phyloP scores from a whole-genome alignment of 768 basidiomycete species.

The Lactarius pseudohatsudake region DNA sequence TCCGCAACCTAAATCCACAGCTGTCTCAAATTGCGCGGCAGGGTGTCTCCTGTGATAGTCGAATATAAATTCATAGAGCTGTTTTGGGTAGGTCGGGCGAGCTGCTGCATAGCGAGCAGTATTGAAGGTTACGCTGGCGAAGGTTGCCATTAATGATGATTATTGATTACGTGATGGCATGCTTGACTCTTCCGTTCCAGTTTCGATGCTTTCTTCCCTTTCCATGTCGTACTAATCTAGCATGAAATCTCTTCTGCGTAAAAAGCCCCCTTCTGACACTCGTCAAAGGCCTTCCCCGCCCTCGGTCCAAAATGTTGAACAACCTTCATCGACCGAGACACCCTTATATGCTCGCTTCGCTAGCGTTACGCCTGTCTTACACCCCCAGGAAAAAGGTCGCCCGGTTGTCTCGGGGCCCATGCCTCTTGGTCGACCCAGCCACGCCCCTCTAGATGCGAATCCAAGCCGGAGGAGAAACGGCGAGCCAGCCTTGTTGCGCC shows the following conservation, averaged over 20 bases:
- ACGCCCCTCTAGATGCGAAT: slow-evolving; percentile 6
- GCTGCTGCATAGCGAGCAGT: slow-evolving; percentile 63
- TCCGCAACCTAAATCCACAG: slow-evolving; percentile 80
- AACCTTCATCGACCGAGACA: slow-evolving; percentile 19
- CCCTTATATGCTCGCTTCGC: slow-evolving; percentile 36
- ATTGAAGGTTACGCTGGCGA: slow-evolving; percentile 69
- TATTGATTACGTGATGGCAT: background rate
- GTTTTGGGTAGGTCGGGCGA: slow-evolving; percentile 70
- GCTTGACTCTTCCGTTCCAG: background rate
- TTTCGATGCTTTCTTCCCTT: slow-evolving; percentile 7
- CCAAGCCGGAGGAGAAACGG: slow-evolving; percentile 13
- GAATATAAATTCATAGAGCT: slow-evolving; percentile 63
- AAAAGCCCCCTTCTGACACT: slow-evolving; percentile 15
- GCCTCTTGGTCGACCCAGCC: slow-evolving; percentile 28
- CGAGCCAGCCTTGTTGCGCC: background rate
- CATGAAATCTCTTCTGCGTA: slow-evolving; percentile 29
- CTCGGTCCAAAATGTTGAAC: slow-evolving; percentile 11
- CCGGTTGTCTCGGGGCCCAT: slow-evolving; percentile 33
- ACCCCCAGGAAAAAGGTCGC: slow-evolving; percentile 16
- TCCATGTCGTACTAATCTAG: slow-evolving; percentile 10
- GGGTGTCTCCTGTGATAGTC: slow-evolving; percentile 48
- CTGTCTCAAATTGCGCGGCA: slow-evolving; percentile 49
- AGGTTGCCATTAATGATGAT: slow-evolving; percentile 62
- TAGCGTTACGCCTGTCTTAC: slow-evolving; percentile 19
- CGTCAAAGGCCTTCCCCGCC: slow-evolving; percentile 11